These are phyloP conservation scores for Rosa chinensis DNA, from an alignment of 306 rosid species.

Conservation along the genomic window DNA sequence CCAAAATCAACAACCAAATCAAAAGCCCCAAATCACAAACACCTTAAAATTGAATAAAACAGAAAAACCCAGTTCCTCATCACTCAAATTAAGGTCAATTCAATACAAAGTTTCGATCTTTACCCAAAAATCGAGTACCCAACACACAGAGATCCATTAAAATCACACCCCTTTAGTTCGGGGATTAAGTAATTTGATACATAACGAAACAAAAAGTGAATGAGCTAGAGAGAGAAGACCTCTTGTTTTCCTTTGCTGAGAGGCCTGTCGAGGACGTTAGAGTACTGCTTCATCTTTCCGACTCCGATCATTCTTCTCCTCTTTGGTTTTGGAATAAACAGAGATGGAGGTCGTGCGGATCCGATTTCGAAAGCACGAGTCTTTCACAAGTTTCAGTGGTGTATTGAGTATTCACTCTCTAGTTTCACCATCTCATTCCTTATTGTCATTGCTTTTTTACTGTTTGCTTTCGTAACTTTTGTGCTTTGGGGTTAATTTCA, in stretches of 20 bases:
- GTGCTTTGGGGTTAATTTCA: not conserved
- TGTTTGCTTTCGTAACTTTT: not conserved
- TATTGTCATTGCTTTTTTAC: not conserved
- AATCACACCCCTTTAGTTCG: not conserved
- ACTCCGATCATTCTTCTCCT: slow-evolving; percentile 70
- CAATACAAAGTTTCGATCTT: not conserved
- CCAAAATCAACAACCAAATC: not conserved
- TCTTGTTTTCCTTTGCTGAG: slow-evolving; percentile 75
- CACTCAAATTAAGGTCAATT: slow-evolving; percentile 5
- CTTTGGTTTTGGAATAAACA: not conserved
- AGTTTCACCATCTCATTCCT: not conserved
- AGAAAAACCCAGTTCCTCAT: not conserved
- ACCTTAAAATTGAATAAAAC: not conserved
- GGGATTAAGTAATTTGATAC: not conserved
- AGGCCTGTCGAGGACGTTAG: slow-evolving; percentile 93
- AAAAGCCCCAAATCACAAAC: slow-evolving; percentile 3
- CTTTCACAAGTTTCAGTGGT: not conserved
- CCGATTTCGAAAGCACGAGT: slow-evolving; percentile 2
- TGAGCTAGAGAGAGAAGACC: slow-evolving; percentile 26
- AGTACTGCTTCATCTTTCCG: slow-evolving; percentile 88
- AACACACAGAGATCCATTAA: slow-evolving; percentile 15
- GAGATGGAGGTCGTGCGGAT: not conserved
- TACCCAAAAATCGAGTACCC: not conserved
- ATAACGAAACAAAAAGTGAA: not conserved
- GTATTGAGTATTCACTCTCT: not conserved